Base-by-base conservation (phyloP, 225 moss, liverwort and hornwort species). In the Bryoerythrophyllum caledonicum region DNA sequence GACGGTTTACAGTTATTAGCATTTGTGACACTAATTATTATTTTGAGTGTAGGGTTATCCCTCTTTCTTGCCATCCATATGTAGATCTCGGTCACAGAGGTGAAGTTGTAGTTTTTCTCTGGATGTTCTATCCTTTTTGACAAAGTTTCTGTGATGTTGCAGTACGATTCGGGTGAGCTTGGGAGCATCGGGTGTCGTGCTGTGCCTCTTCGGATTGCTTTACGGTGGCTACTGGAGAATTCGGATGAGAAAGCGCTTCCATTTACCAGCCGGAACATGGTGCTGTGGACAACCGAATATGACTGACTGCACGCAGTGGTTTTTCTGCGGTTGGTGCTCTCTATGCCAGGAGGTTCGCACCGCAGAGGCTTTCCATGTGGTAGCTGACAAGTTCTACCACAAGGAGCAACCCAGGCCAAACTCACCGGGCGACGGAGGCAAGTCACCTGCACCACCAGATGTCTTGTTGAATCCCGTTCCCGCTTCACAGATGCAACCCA, bases 331-430 rank as follows among this genome's bases (percentile, higher is more conserved):
- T 76, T 63, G 88, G 11, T 96, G 94, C 86, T 92, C 96, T 43
- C 87, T 96, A 21, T 96, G 96, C 72, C 96, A 96, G 86, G 96
- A 96, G 78, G 94, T 96, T 58, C 88, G 96, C 57, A 96, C 96
- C 41, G 92, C 96, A 2, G 96, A 96, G 84, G 74, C 71, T 25
- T 96, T 87, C 41, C 90, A 92, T 63, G 82, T 96, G 11, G 79
- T 87, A 17, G 90, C 92, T 37, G 91, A 92, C 30, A 90, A 83
- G 76, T 96, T 96, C 68, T 96, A 90, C 72, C 81, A 77, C 72
- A 87, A 73, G 75, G 66, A 74, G 67, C 74, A 76, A 35, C 61
- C 67, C 27, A 64, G 41, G 17, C 74, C 80, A 40, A 60, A 69
- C 25, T 80, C 82, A 44, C 78, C 84, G 16, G 87, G 82, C 44